These are phyloP conservation scores for Aspergillus sp. DNA, from an alignment of 2,329 filamentous ascomycete species.

Conservation along the genomic window DNA sequence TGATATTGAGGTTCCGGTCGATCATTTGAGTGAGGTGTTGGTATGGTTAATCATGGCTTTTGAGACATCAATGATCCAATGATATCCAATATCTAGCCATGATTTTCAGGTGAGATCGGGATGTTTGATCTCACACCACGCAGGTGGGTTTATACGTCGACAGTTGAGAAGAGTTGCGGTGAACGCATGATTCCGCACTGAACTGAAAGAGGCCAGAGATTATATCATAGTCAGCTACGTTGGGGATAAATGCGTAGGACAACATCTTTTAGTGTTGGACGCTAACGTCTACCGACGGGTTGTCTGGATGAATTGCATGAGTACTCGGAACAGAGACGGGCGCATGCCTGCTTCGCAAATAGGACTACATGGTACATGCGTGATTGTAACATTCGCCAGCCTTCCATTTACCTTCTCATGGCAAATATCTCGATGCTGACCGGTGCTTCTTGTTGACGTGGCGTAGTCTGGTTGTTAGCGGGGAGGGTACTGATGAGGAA, in stretches of 20 bases:
- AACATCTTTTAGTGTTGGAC: slow-evolving; percentile 1
- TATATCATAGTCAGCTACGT: not conserved
- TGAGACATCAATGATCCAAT: too few relatives aligned
- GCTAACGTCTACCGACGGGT: slow-evolving; percentile 1
- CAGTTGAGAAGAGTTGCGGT: slow-evolving; percentile 8
- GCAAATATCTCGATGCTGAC: not conserved
- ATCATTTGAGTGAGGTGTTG: too few relatives aligned
- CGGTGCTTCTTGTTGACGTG: not conserved
- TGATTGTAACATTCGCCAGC: not conserved
- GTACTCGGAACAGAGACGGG: slow-evolving; percentile 4
- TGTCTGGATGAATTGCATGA: not conserved
- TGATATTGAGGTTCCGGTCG: too few relatives aligned
- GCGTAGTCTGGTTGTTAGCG: not conserved
- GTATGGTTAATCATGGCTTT: too few relatives aligned
- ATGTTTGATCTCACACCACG: too few relatives aligned
- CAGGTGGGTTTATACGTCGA: not conserved
- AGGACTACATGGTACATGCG: slow-evolving; percentile 3
- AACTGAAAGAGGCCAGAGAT: not conserved
- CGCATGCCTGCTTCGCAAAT: not conserved
- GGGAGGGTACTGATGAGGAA: too few relatives aligned
- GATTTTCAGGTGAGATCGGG: too few relatives aligned
- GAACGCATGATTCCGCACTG: not conserved
- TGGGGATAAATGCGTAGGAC: not conserved
- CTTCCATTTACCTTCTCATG: not conserved
- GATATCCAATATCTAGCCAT: too few relatives aligned